Evolutionary conservation across 2,329 filamentous ascomycete genomes (phyloP), one percentile per base, ranked within the genome.

Genomic region (Balansia obtecta): DNA sequence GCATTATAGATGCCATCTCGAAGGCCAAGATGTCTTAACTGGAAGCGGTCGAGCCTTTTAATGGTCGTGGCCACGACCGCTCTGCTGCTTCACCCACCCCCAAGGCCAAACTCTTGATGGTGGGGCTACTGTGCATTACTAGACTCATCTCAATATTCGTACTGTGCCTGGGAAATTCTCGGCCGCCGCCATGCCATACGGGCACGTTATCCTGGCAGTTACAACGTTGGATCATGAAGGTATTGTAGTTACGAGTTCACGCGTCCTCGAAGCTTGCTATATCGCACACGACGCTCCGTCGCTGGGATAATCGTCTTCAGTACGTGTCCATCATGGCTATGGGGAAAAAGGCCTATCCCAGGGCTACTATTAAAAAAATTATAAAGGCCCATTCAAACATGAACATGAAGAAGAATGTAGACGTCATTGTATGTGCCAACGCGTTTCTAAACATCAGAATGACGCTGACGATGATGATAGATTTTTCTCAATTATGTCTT

Each of bases 331-430:
- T 13, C 39, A 68, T 68, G 65, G 65, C 63, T 3, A 58, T 66
- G 12, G 74, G 80, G 20, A 82, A 84, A 61, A 91, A 88, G 58
- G 73, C 87, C 13, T 95, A 95, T 61, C 89, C 89, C 11, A 83
- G 89, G 55, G 82, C 80, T 16, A 93, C 87, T 0, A 75, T 95
- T 59, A 93, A 89, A 68, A 90, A 89, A 67, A 91, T 94, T 53
- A 76, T 94, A 61, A 95, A 95, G 69, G 88, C 88, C 16, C 88
- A 95, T 66, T 85, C 88, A 9, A 85, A 86, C 55, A 82, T 83
- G 63, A 85, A 78, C 56, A 68, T 95, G 55, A 88, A 83, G 71
- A 93, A 88, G 67, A 90, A 93, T 66, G 85, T 83, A 32, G 90
- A 95, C 67, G 82, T 94, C 52, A 73, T 91, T 69, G 88, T 94